These are phyloP conservation scores for Inonotus hispidus DNA, from an alignment of 1,284 basidiomycete species.

Conservation along the genomic window DNA sequence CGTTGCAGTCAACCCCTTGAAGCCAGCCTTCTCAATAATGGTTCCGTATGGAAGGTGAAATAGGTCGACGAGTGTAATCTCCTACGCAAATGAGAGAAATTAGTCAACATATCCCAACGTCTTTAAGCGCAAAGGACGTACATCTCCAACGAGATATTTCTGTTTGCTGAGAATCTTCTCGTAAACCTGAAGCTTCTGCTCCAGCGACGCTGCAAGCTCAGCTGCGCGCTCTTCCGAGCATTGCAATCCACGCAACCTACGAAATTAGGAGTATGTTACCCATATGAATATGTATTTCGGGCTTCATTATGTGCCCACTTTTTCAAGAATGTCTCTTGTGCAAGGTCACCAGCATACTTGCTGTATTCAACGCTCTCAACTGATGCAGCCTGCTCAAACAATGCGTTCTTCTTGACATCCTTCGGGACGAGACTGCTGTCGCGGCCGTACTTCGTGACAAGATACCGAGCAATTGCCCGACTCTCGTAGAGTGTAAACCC, in stretches of 20 bases:
- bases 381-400: conserved; percentile 30
- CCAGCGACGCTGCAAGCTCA: conserved; percentile 27
- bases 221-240: conserved; percentile 27
- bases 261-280: too few relatives aligned
- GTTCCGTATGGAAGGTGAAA: conserved; percentile 45
- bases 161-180: conserved; percentile 41
- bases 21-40: conserved; percentile 20
- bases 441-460: conserved; percentile 37
- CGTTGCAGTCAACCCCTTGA: conserved; percentile 22
- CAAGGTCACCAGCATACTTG: conserved; percentile 21
- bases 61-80: conserved; percentile 45
- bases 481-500: conserved; percentile 44
- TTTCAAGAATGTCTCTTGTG: conserved; percentile 29
- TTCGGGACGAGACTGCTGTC: conserved; percentile 19
- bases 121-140: too few relatives aligned
- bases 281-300: too few relatives aligned
- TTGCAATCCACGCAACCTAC: too few relatives aligned
- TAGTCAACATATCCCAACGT: too few relatives aligned
- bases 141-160: conserved; percentile 42
- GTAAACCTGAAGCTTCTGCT: conserved; percentile 38
- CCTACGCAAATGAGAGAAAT: conserved; percentile 28
- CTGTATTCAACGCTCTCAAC: conserved; percentile 33
- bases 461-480: conserved; percentile 48
- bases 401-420: conserved; percentile 26
- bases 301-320: too few relatives aligned